These are phyloP conservation scores for Aspergillus niger DNA, from an alignment of 2,329 filamentous ascomycete genomes.

Conservation along the genomic window DNA sequence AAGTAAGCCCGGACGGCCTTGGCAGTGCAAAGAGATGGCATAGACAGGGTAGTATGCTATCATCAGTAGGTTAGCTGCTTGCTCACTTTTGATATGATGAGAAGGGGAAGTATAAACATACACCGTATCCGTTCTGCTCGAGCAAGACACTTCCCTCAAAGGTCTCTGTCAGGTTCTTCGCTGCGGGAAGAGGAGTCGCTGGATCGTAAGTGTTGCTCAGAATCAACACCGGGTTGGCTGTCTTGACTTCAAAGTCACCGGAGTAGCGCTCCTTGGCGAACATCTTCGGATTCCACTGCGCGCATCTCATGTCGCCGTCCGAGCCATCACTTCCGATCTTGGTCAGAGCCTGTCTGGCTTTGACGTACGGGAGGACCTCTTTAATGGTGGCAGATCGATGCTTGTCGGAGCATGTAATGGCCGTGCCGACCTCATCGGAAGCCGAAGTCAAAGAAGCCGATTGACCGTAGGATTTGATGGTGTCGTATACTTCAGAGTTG, in stretches of 20 bases:
- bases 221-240: conserved; percentile 28
- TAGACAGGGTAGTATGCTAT: conserved; percentile 6
- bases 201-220: conserved; percentile 30
- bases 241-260: conserved; percentile 21
- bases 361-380: background rate
- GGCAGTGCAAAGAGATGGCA: conserved; percentile 3
- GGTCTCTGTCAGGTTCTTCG: conserved; percentile 24
- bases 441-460: background rate
- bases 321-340: background rate
- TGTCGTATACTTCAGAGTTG: background rate
- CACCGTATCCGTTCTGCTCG: conserved; percentile 26
- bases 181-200: conserved; percentile 27
- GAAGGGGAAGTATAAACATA: background rate
- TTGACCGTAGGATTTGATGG: background rate
- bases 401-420: background rate
- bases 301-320: conserved; percentile 3
- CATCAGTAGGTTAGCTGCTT: background rate
- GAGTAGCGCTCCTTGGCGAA: conserved; percentile 15
- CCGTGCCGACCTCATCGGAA: background rate
- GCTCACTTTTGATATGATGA: background rate
- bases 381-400: background rate
- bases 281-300: conserved; percentile 13
- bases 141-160: conserved; percentile 30
- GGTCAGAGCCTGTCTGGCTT: background rate
- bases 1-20: conserved; percentile 8